Evolutionary conservation across 2,329 filamentous ascomycete species (phyloP), one percentile per base, ranked within the genome.

Genomic region (Trichophyton verrucosum): DNA sequence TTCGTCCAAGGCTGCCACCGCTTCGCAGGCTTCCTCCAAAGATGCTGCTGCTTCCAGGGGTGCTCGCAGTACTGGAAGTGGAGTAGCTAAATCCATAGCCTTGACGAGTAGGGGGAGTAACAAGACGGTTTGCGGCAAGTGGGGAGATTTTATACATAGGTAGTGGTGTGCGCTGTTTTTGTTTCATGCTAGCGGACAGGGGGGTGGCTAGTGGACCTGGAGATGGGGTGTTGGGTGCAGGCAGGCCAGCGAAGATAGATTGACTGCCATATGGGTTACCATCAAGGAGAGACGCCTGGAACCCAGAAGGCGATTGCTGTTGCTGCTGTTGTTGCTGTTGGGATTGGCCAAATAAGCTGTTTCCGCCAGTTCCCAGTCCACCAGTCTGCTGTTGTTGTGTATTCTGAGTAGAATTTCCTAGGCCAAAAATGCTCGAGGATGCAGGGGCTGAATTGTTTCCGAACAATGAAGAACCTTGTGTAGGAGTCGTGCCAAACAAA

Each of bases 51-150:
- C 80, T 80, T 42, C 83, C 85, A 3, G 89, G 87, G 5, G 88
- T 87, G 72, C 86, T 89, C 49, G 82, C 78, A 42, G 78, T 81
- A 69, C 86, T 81, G 3, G 87, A 84, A 4, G 92, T 91, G 65
- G 91, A 95, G 75, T 96, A 96, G 1, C 88, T 91, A 72, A 96
- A 95, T 2, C 92, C 92, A 70, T 89, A 96, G 3, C 89, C 90
- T 61, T 76, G 77, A 61, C 87, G 83, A 75, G 90, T 92, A 67
- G 91, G 88, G 0, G 91, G 91, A 0, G 91, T 96, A 33, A 86
- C 82, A 61, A 91, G 86, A 56, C 91, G 87, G 22, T 87, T 87
- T 7, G 88, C 86, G 38, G 89, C 89, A 55, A 84, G 83, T 0
- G 91, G 89, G 55, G 90, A 92, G 65, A 95, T 81, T 75, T 91